These are phyloP conservation scores for Rauvolfia tetraphylla DNA, from an alignment of 257 asterid genomes.

Conservation along the genomic window DNA sequence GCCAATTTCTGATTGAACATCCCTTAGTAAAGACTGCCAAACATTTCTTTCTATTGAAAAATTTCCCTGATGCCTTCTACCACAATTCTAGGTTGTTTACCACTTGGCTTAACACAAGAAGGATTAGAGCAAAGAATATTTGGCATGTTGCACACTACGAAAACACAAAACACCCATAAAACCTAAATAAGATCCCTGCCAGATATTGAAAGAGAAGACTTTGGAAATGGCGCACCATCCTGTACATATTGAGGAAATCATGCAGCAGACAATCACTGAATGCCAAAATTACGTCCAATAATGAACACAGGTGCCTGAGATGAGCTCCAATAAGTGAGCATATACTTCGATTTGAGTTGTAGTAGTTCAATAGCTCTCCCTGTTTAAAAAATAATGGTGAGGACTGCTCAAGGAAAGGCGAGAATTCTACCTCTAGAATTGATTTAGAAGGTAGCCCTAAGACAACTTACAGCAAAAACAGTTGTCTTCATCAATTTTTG, in stretches of 20 bases:
- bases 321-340: constrained; percentile 36
- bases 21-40: neutral
- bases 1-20: neutral
- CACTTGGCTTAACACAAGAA: neutral
- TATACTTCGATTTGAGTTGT: constrained; percentile 22
- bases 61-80: neutral
- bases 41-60: neutral
- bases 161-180: too few species aligned
- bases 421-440: neutral
- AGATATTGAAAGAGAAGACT: neutral
- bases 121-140: neutral
- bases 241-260: constrained; percentile 60
- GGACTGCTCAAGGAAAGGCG: constrained; percentile 2
- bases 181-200: neutral
- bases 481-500: constrained; percentile 44
- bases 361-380: constrained; percentile 60
- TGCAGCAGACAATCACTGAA: constrained; percentile 64
- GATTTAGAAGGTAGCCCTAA: neutral
- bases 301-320: constrained; percentile 40
- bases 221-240: constrained; percentile 50
- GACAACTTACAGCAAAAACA: constrained; percentile 56
- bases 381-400: constrained; percentile 25
- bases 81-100: too few species aligned
- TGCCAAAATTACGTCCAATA: constrained; percentile 50
- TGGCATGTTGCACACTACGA: neutral